Conservation (phyloP, 306 rosid species). For the Fragaria nilgerrensis region DNA sequence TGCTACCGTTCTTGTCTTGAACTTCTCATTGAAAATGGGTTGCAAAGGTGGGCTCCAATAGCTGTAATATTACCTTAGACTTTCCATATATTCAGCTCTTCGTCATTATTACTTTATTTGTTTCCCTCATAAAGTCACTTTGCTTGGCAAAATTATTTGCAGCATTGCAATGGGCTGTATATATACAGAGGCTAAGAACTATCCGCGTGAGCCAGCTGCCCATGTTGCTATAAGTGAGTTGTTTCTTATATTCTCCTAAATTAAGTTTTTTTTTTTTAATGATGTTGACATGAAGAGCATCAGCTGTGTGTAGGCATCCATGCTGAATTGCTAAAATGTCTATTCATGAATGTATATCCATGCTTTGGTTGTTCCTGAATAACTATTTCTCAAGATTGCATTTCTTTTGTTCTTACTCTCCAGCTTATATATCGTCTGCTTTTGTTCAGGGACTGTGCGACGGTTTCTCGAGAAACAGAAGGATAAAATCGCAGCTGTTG, state of each 20-base stretch:
- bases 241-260: slow-evolving; percentile 24
- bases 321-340: neutral
- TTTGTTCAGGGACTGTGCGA: slow-evolving; percentile 79
- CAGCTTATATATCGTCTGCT: slow-evolving; percentile 16
- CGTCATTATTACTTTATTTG: slow-evolving; percentile 3
- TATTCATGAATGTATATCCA: slow-evolving; percentile 8
- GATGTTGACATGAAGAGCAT: slow-evolving; percentile 17
- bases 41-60: slow-evolving; percentile 60
- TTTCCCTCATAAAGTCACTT: slow-evolving; percentile 13
- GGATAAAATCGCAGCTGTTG: slow-evolving; percentile 77
- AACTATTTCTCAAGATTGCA: slow-evolving; percentile 12
- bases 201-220: slow-evolving; percentile 99
- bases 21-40: slow-evolving; percentile 82
- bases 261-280: slow-evolving; percentile 18
- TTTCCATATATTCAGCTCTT: slow-evolving; percentile 1
- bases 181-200: slow-evolving; percentile 86
- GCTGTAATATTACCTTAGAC: slow-evolving; percentile 15
- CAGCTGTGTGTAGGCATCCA: slow-evolving; percentile 17
- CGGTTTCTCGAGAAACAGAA: slow-evolving; percentile 93
- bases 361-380: slow-evolving; percentile 13
- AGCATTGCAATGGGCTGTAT: slow-evolving; percentile 96
- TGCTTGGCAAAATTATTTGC: slow-evolving; percentile 34
- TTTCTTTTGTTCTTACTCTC: neutral
- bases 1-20: slow-evolving; percentile 98
- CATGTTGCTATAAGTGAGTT: slow-evolving; percentile 97